Percentiles rank a stretch among this genome's conserved stretches.
Conservation (phyloP, 1,139 yeast species). For the Komagataea norvegica region DNA sequence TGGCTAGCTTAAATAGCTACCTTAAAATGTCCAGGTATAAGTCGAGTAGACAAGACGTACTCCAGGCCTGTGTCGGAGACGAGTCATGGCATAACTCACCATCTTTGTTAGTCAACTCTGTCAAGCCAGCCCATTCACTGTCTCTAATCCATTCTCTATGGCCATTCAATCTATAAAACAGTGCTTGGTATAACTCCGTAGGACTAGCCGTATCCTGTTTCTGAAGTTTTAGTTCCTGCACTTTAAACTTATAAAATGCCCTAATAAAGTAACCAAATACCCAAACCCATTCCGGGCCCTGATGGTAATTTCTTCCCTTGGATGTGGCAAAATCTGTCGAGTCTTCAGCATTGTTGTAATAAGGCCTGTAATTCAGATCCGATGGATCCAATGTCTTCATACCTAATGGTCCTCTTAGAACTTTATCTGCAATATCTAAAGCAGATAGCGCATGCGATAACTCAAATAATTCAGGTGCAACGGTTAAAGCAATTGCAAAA, state of each 20-base stretch:
- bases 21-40: slow-evolving; percentile 57
- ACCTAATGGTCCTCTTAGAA: slow-evolving; percentile 84
- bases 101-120: slow-evolving; percentile 87
- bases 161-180: slow-evolving; percentile 54
- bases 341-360: slow-evolving; percentile 77
- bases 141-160: slow-evolving; percentile 66
- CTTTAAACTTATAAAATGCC: slow-evolving; percentile 59
- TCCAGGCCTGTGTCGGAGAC: slow-evolving; percentile 97
- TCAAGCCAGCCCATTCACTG: slow-evolving; percentile 89
- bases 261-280: slow-evolving; percentile 80
- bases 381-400: slow-evolving; percentile 89
- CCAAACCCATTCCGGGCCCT: slow-evolving; percentile 99
- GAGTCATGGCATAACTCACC: slow-evolving; percentile 81
- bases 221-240: slow-evolving; percentile 30
- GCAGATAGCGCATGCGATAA: slow-evolving; percentile 58
- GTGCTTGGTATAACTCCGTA: slow-evolving; percentile 37
- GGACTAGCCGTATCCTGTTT: slow-evolving; percentile 34
- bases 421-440: slow-evolving; percentile 62
- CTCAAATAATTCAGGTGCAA: slow-evolving; percentile 86
- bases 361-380: slow-evolving; percentile 87
- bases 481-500: slow-evolving; percentile 87
- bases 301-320: slow-evolving; percentile 95
- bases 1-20: neutral
- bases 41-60: slow-evolving; percentile 79
- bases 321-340: slow-evolving; percentile 85